Evolutionary conservation across 257 asterid species (phyloP), one percentile per base, ranked within the genome.

Genomic region (Sherardia arvensis): DNA sequence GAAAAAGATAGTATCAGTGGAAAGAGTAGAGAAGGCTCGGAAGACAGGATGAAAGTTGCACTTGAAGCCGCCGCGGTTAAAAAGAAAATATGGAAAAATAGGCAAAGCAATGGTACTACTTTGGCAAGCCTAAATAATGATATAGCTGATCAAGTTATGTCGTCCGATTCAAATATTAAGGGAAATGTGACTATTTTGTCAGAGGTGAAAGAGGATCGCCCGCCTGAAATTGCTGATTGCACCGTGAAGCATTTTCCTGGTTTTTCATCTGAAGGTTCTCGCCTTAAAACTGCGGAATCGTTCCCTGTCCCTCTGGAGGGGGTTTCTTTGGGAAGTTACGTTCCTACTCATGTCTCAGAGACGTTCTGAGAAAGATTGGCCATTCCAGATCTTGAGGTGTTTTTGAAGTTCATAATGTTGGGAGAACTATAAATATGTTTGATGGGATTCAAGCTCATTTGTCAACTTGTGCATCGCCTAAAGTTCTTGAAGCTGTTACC

Each of bases 361-460:
- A n/a, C n/a, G n/a, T n/a, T n/a, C n/a, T n/a, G n/a, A n/a, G n/a
- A n/a, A n/a, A n/a, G n/a, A 61, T 47, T 71, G 48, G 87, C 84
- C 25, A 72, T 82, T 75, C 97, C 97, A n/a, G 87, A 87, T 72
- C 81, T 76, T 67, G 95, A 90, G 97, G 97, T 66, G 80, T 81
- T 60, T 90, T 90, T 76, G 95, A 82, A 81, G 74, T 90, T 63
- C 77, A 58, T 69, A 83, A 76, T 72, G 69, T 80, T 78, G 86
- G 83, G 69, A 77, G 77, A 76, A 21, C 29, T 22, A 59, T 78
- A 66, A 80, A 77, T 34, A 59, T 69, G 18, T 76, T 81, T 78
- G 92, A 90, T 67, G 97, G 96, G 60, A 71, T 90, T 63, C 97
- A 90, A 81, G 97, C 95, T 69, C 95, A 90, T 85, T 62, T 82